Evolutionary conservation across 2,329 filamentous ascomycete genomes (phyloP).

Genomic region (Aspergillus ochraceus): DNA sequence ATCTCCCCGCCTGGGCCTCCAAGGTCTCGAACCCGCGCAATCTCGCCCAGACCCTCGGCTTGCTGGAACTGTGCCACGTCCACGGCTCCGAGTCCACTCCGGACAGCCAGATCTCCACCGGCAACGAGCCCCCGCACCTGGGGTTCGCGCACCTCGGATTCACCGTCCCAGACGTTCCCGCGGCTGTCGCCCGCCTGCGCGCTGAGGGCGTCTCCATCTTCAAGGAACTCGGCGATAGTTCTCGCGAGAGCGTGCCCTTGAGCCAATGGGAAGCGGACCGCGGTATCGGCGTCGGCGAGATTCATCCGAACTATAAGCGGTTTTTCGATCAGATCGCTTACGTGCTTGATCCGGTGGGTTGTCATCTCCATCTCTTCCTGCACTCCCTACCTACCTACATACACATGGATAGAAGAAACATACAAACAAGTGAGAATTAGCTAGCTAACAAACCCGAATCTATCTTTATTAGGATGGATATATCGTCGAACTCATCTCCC

Average conservation of each 20-base stretch:
- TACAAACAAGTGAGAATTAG: neutral
- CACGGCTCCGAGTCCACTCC: constrained; percentile 34
- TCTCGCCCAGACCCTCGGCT: constrained; percentile 32
- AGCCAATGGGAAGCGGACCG: constrained; percentile 35
- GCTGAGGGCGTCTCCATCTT: constrained; percentile 31
- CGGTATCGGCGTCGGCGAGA: constrained; percentile 32
- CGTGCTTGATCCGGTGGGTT: constrained; percentile 41
- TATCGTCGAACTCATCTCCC: constrained; percentile 34
- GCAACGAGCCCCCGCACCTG: constrained; percentile 35
- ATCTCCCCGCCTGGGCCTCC: constrained; percentile 30
- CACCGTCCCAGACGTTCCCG: constrained; percentile 37
- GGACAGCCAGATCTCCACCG: constrained; percentile 25
- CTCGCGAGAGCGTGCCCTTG: constrained; percentile 31
- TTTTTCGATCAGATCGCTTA: constrained; percentile 39
- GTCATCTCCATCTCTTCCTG: neutral
- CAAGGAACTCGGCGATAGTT: constrained; percentile 35
- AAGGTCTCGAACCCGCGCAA: constrained; percentile 25
- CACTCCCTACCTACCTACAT: neutral
- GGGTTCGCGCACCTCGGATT: constrained; percentile 43
- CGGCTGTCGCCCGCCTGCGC: constrained; percentile 30
- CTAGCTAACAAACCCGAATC: neutral
- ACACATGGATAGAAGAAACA: neutral
- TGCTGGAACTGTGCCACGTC: constrained; percentile 40
- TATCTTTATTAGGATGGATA: constrained; percentile 32
- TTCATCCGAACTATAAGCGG: constrained; percentile 35